Evolutionary conservation across 2,329 filamentous ascomycete genomes (phyloP), one percentile per base, ranked within the genome.

Genomic region (Aspergillus melleus): DNA sequence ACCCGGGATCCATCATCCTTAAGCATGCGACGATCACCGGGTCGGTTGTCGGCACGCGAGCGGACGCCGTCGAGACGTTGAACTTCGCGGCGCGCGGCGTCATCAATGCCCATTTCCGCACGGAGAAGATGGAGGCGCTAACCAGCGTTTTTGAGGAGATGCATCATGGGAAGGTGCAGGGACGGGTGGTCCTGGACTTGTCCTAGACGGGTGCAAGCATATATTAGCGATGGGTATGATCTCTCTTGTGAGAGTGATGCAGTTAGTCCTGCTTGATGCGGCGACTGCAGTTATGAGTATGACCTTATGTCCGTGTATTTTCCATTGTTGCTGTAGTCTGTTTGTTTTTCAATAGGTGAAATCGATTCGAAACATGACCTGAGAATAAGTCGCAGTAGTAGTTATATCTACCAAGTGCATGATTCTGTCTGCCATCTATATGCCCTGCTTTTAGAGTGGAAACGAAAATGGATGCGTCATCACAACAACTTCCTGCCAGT

Each of bases 11-110:
- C 0, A 67, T 85, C 54, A 72, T 84, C 32, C 64, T 59, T 5
- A 73, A 74, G 59, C 76, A 82, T 62, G 67, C 75, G 53, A 77
- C 71, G n/a, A 81, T 85, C 59, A 77, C 80, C 4, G 82, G 81
- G 5, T 80, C 78, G 10, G 77, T 80, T 0, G 81, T 84, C 14
- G 83, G 83, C 0, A 84, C 80, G 55, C 75, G 80, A 47, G 72
- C 75, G 55, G 82, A 85, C 30, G 82, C 82, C 11, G 74, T 80
- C 52, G 80, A 83, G 65, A 75, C 77, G 9, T 62, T 83, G 62
- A 76, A 83, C 6, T 77, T 83, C 71, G 81, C 79, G 8, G 76
- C 77, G 11, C 71, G 81, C 22, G 80, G 81, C 2, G 67, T 82
- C 19, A 75, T 83, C 54, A 80, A 80, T 65, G 74, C 79, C 46